A percentile compares a stretch with the other conserved stretches of the same genome.
Evolutionary conservation across 306 rosid genomes (phyloP).

Genomic region (Glycine tomentella): DNA sequence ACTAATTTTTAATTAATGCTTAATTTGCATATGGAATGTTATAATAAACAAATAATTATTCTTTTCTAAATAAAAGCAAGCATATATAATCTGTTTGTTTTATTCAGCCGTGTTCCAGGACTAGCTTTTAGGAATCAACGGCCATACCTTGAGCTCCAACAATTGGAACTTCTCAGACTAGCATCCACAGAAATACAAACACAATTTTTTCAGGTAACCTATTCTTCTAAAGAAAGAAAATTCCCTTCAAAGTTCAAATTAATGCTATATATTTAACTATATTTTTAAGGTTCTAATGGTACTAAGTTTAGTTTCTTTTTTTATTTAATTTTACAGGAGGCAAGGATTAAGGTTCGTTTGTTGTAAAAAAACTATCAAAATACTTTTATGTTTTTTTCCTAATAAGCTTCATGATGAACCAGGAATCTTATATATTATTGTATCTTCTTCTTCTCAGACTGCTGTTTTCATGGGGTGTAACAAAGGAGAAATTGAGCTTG

Average conservation of each 20-base stretch:
- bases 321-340: constrained; percentile 60
- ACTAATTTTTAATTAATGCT: not conserved
- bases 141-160: constrained; percentile 66
- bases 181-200: constrained; percentile 62
- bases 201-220: constrained; percentile 66
- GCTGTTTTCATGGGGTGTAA: constrained; percentile 89
- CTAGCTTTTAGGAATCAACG: constrained; percentile 60
- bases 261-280: not conserved
- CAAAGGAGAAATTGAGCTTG: constrained; percentile 90
- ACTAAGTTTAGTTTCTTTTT: constrained; percentile 17
- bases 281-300: not conserved
- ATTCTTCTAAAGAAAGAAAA: not conserved
- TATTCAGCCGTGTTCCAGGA: constrained; percentile 76
- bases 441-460: constrained; percentile 55
- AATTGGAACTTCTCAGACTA: constrained; percentile 59
- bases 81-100: constrained; percentile 2
- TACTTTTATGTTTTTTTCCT: not conserved
- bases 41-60: constrained; percentile 11
- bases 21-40: not conserved
- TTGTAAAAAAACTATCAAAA: constrained; percentile 26
- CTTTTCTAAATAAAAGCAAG: not conserved
- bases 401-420: constrained; percentile 18
- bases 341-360: constrained; percentile 78
- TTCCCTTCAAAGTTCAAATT: not conserved
- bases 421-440: constrained; percentile 22